Base-by-base conservation (phyloP, 345 rosid genomes). In the Dipteronia sinensis region DNA sequence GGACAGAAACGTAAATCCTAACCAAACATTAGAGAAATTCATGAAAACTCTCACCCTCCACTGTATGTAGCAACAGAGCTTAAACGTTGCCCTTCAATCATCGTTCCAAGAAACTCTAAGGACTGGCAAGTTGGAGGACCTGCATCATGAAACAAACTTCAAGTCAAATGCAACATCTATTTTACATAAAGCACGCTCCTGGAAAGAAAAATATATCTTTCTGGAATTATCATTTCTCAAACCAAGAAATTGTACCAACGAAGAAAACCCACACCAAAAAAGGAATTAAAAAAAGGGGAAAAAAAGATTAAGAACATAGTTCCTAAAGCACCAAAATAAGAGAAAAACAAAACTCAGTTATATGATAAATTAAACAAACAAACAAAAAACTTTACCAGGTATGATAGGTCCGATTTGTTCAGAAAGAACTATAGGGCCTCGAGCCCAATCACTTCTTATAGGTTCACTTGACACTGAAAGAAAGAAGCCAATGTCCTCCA, bases 381-480 rank as follows among this genome's bases (percentile, higher is more conserved):
- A 65, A 76, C 68, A 10, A n/a, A 80, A 72, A 11, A 66, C 6
- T 17, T 56, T 89, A 93, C 99, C 99, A 74, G 98, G 90, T 78
- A 86, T 55, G 29, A 92, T 85, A 53, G 97, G 98, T 65, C 97
- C 99, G 80, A 87, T 58, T 83, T 91, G 85, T 88, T 92, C 96
- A 71, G 98, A 93, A 80, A 93, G 92, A 76, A 93, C 87, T 25
- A 84, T 83, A 63, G 99, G 93, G 74, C 99, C 99, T 77, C 94
- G 91, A 71, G 95, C 97, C 95, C 92, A 88, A 78, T 95, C 98
- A 76, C 81, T 86, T 83, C 99, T 88, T 74, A 93, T 86, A 13
- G 99, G 99, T 83, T 93, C 98, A 86, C 97, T 93, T 53, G 99
- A 93, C 84, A 95, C 94, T 19, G 96, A 93, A 81, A 92, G 74